phyloP scores from a whole-genome alignment of 2,329 filamentous ascomycete species.

The Scytalidium sp. region DNA sequence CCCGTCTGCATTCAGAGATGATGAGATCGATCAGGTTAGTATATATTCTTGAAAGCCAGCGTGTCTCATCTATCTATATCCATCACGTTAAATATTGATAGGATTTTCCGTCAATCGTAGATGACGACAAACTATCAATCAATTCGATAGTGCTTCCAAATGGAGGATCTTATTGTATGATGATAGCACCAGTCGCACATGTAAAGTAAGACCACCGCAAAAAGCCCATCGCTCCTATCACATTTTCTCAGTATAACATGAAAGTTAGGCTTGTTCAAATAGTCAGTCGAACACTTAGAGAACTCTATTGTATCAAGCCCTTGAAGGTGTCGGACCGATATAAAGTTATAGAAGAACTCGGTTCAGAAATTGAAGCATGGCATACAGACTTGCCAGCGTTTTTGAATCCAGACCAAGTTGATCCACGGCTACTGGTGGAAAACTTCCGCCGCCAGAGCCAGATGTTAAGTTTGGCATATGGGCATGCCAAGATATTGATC shows the following conservation, averaged over 20 bases:
- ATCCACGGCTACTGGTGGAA: slow-evolving; percentile 32
- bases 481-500: slow-evolving; percentile 50
- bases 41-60: slow-evolving; percentile 45
- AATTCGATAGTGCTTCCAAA: not conserved
- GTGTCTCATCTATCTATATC: not conserved
- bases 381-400: not conserved
- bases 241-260: slow-evolving; percentile 1
- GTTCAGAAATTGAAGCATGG: not conserved
- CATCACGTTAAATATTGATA: not conserved
- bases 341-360: not conserved
- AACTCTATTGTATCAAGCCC: slow-evolving; percentile 32
- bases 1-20: slow-evolving; percentile 58
- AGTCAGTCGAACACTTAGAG: slow-evolving; percentile 35
- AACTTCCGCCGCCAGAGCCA: slow-evolving; percentile 46
- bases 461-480: slow-evolving; percentile 51
- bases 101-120: slow-evolving; percentile 26
- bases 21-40: slow-evolving; percentile 54
- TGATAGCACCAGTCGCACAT: slow-evolving; percentile 35
- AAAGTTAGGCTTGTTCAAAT: slow-evolving; percentile 32
- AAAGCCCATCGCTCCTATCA: not conserved
- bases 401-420: slow-evolving; percentile 2
- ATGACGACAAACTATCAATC: slow-evolving; percentile 52
- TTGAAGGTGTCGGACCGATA: not conserved
- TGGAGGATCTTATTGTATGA: slow-evolving; percentile 1
- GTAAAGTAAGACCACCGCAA: slow-evolving; percentile 24